These are phyloP conservation scores for Trichophaea hybrida DNA, from an alignment of 2,329 filamentous ascomycete genomes.

Conservation along the genomic window DNA sequence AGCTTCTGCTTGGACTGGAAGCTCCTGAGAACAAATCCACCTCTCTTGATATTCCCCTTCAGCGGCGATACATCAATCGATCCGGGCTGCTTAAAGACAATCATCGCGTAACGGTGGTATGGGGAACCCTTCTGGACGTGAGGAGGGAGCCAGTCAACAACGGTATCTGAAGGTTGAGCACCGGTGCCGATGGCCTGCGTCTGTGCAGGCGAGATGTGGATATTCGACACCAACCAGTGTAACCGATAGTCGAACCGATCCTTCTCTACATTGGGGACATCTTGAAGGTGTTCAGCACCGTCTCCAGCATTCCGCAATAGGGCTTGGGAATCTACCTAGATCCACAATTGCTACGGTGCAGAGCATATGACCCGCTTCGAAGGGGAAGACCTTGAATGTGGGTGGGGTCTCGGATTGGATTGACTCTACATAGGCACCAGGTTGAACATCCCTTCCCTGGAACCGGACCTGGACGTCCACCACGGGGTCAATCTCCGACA, in stretches of 20 bases:
- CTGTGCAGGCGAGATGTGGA: constrained; percentile 46
- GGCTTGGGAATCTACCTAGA: constrained; percentile 36
- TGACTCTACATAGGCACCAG: constrained; percentile 67
- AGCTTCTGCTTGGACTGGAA: constrained; percentile 57
- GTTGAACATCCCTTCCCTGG: constrained; percentile 50
- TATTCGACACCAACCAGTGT: constrained; percentile 71
- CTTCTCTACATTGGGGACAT: constrained; percentile 64
- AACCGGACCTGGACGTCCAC: constrained; percentile 75
- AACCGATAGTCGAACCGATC: constrained; percentile 69
- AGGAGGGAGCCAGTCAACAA: constrained; percentile 65
- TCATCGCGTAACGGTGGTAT: constrained; percentile 76
- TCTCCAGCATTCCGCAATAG: neutral
- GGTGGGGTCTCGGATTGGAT: constrained; percentile 57
- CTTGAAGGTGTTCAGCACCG: constrained; percentile 7
- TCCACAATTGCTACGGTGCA: constrained; percentile 78
- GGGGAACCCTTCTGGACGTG: constrained; percentile 78
- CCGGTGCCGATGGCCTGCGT: constrained; percentile 36
- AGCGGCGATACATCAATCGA: constrained; percentile 45
- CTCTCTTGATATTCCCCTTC: constrained; percentile 32
- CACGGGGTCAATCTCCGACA: constrained; percentile 62
- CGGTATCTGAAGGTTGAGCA: constrained; percentile 18
- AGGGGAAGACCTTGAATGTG: constrained; percentile 68
- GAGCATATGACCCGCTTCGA: constrained; percentile 65
- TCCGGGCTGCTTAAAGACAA: constrained; percentile 64
- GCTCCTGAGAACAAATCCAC: constrained; percentile 60